Conservation (phyloP, 495 filamentous ascomycete species). For the Hypoxylon perforatum region DNA sequence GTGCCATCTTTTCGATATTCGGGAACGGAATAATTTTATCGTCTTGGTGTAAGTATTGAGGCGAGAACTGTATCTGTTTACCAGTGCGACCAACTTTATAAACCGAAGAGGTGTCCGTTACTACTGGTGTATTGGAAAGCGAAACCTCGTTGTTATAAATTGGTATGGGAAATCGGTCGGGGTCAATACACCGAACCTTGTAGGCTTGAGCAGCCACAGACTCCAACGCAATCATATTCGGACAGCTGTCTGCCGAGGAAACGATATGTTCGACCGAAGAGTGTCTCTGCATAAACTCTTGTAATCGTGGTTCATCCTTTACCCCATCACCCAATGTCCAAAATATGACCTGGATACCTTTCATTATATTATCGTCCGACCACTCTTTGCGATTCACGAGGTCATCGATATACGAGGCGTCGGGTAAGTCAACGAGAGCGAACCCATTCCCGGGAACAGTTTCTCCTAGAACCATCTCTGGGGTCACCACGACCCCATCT, state of each 20-base stretch:
- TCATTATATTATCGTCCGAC: conserved; percentile 70
- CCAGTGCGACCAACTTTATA: conserved; percentile 46
- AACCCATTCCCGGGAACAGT: conserved; percentile 63
- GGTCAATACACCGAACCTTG: conserved; percentile 75
- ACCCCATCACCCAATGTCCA: conserved; percentile 84
- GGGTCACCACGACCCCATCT: conserved; percentile 66
- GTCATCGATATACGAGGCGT: conserved; percentile 70
- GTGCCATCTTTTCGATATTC: conserved; percentile 58
- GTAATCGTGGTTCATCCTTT: conserved; percentile 67
- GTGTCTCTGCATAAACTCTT: conserved; percentile 73
- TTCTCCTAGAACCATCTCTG: conserved; percentile 62
- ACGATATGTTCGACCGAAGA: conserved; percentile 76
- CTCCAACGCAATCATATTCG: conserved; percentile 76
- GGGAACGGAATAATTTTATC: conserved; percentile 62
- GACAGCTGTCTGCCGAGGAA: conserved; percentile 73
- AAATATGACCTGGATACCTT: conserved; percentile 73
- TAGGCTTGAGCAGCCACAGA: conserved; percentile 70
- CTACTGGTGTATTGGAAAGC: conserved; percentile 25
- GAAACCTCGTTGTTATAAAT: conserved; percentile 62
- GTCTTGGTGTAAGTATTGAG: conserved; percentile 65
- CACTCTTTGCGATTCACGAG: conserved; percentile 80
- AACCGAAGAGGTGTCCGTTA: conserved; percentile 14
- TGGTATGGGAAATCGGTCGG: conserved; percentile 73
- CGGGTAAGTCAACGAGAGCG: conserved; percentile 83
- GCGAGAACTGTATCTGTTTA: conserved; percentile 71